Percentiles rank a stretch among this genome's conserved stretches.
These are phyloP conservation scores for Coniosporium apollinis DNA, from an alignment of 495 filamentous ascomycete genomes.

Conservation along the genomic window DNA sequence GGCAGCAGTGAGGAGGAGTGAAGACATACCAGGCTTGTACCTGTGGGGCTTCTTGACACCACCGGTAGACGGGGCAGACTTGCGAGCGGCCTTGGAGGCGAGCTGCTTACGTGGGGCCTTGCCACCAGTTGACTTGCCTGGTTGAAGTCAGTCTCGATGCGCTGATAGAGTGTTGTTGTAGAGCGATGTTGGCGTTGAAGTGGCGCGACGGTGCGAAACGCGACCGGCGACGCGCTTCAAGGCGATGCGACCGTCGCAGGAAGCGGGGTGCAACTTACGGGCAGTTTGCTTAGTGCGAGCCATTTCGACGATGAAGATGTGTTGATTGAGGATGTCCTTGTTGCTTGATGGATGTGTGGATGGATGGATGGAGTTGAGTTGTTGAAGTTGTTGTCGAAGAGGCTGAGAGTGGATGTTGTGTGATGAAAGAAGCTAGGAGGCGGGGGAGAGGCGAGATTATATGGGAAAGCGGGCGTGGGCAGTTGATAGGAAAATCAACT, in stretches of 20 bases:
- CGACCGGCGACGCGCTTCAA: slow-evolving; percentile 5
- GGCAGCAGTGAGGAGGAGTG: not conserved
- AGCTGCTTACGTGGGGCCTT: slow-evolving; percentile 99
- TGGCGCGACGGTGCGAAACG: slow-evolving; percentile 5
- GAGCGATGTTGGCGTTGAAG: slow-evolving; percentile 12
- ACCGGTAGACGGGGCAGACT: slow-evolving; percentile 57
- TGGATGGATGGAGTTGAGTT: slow-evolving; percentile 2
- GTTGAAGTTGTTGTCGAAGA: slow-evolving; percentile 5
- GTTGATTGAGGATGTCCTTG: slow-evolving; percentile 5
- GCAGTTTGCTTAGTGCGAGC: slow-evolving; percentile 99
- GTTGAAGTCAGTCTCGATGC: slow-evolving; percentile 6
- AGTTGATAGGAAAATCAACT: too few relatives aligned
- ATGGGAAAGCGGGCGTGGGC: not conserved
- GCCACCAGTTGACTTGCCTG: slow-evolving; percentile 94
- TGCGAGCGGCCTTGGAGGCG: slow-evolving; percentile 68
- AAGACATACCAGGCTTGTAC: slow-evolving; percentile 85
- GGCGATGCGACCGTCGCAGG: slow-evolving; percentile 3
- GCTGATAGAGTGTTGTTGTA: slow-evolving; percentile 10
- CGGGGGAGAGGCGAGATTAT: not conserved
- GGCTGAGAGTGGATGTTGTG: slow-evolving; percentile 19
- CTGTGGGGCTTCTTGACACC: slow-evolving; percentile 99
- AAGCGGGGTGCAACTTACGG: slow-evolving; percentile 57
- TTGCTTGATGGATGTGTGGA: slow-evolving; percentile 1
- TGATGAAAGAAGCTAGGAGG: slow-evolving; percentile 20
- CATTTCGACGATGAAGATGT: slow-evolving; percentile 51